These are phyloP conservation scores for Sordaria brevicollis DNA, from an alignment of 495 filamentous ascomycete species.

Conservation along the genomic window DNA sequence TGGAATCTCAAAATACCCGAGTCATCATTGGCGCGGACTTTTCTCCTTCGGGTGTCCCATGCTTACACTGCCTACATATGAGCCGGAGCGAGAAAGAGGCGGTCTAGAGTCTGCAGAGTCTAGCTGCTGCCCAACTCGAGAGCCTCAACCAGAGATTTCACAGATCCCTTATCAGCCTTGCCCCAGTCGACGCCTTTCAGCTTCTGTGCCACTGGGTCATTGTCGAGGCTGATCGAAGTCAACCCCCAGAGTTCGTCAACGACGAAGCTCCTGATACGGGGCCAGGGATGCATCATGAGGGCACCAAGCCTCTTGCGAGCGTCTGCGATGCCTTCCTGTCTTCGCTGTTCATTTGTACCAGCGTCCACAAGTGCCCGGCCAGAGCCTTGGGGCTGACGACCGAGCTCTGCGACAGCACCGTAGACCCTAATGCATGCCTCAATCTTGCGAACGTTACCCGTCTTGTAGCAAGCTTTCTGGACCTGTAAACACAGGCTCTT, in stretches of 20 bases:
- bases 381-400: background rate
- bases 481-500: constrained; percentile 53
- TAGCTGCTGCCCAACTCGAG: constrained; percentile 15
- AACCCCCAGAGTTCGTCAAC: constrained; percentile 39
- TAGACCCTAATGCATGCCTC: constrained; percentile 72
- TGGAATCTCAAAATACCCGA: background rate
- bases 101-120: background rate
- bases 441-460: constrained; percentile 65
- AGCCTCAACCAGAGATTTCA: constrained; percentile 21
- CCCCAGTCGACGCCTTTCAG: constrained; percentile 34
- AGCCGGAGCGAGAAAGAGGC: constrained; percentile 4
- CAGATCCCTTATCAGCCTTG: constrained; percentile 23
- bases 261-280: constrained; percentile 29
- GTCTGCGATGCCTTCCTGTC: constrained; percentile 23
- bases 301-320: constrained; percentile 35
- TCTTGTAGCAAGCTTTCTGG: constrained; percentile 75
- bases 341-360: constrained; percentile 6
- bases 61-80: background rate
- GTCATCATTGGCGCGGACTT: constrained; percentile 1
- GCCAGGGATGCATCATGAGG: constrained; percentile 39
- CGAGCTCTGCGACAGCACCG: constrained; percentile 42
- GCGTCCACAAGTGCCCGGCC: background rate
- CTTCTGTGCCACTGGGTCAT: constrained; percentile 9
- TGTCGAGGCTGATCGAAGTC: background rate
- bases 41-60: background rate